These are phyloP conservation scores for Diphasiastrum complanatum DNA, from an alignment of 83 land plant species.

Conservation along the genomic window DNA sequence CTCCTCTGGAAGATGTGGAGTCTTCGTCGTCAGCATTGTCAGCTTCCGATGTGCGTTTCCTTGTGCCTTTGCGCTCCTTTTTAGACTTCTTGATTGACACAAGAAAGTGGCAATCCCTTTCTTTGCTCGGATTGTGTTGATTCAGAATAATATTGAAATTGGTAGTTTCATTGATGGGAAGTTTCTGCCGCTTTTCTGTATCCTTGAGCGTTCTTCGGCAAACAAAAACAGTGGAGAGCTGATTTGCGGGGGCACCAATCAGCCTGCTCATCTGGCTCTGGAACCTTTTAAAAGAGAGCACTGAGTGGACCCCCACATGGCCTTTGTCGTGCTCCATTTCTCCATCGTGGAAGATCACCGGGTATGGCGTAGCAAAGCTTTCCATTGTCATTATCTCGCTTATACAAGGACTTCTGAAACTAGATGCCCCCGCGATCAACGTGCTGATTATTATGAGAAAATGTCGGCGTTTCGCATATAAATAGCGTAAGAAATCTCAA, in stretches of 20 bases:
- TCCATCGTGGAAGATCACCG: conserved; percentile 70
- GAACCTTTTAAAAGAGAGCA: conserved; percentile 47
- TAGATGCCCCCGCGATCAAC: too few relatives aligned
- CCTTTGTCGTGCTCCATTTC: conserved; percentile 63
- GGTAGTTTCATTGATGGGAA: conserved; percentile 59
- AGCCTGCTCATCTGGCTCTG: conserved; percentile 42
- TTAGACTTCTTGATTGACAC: conserved; percentile 54
- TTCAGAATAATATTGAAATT: conserved; percentile 54
- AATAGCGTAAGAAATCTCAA: too few relatives aligned
- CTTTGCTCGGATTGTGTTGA: conserved; percentile 51
- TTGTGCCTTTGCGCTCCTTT: conserved; percentile 34
- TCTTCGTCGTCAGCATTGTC: conserved; percentile 33
- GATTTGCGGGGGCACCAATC: conserved; percentile 66
- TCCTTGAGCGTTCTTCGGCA: conserved; percentile 34
- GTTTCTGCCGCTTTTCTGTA: conserved; percentile 33
- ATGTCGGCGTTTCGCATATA: too few relatives aligned
- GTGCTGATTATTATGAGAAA: too few relatives aligned
- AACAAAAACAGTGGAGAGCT: conserved; percentile 51
- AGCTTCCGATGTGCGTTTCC: conserved; percentile 18
- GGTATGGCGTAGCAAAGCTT: conserved; percentile 47
- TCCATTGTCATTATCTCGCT: too few relatives aligned
- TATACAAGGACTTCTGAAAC: too few relatives aligned
- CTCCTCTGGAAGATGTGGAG: conserved; percentile 25
- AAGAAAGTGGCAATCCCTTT: conserved; percentile 51
- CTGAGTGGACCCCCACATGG: conserved; percentile 43